Conservation (phyloP, 345 rosid species). For the Lepidium sativum region DNA sequence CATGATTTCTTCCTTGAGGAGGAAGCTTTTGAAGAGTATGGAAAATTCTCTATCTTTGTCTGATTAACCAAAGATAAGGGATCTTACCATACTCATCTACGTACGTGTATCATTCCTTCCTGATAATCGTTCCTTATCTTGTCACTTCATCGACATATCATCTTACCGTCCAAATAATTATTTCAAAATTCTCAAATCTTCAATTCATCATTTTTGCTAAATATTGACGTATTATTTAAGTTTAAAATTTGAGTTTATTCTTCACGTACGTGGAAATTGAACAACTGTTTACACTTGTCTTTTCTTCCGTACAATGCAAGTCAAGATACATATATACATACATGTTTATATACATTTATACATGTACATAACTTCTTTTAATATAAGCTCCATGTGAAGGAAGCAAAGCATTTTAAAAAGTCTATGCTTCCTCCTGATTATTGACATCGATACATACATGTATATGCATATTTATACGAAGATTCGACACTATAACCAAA, state of each 20-base stretch:
- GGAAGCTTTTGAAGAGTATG: conserved; percentile 11
- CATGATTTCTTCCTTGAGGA: not conserved
- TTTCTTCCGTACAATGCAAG: conserved; percentile 23
- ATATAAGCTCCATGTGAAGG: no score
- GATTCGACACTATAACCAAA: conserved; percentile 63
- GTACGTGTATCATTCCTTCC: conserved; percentile 21
- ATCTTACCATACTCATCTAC: conserved; percentile 8
- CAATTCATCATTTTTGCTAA: no score
- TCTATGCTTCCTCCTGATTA: conserved; percentile 18
- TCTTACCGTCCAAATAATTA: not conserved
- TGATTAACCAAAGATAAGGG: conserved; percentile 17
- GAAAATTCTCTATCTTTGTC: conserved; percentile 1
- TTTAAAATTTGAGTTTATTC: not conserved
- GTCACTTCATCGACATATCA: conserved; percentile 11
- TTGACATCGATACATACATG: not conserved
- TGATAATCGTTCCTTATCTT: conserved; percentile 10
- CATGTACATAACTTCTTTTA: no score
- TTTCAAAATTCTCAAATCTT: no score
- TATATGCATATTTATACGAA: not conserved
- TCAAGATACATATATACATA: conserved; percentile 14
- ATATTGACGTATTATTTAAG: no score
- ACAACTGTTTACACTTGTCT: conserved; percentile 17
- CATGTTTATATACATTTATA: not conserved
- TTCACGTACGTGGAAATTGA: not conserved
- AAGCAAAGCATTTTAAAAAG: conserved; percentile 25